A percentile compares a stretch with the other conserved stretches of the same genome.
These are phyloP conservation scores for Fagopyrum esculentum DNA, from an alignment of 148 eudicot species.

Conservation along the genomic window DNA sequence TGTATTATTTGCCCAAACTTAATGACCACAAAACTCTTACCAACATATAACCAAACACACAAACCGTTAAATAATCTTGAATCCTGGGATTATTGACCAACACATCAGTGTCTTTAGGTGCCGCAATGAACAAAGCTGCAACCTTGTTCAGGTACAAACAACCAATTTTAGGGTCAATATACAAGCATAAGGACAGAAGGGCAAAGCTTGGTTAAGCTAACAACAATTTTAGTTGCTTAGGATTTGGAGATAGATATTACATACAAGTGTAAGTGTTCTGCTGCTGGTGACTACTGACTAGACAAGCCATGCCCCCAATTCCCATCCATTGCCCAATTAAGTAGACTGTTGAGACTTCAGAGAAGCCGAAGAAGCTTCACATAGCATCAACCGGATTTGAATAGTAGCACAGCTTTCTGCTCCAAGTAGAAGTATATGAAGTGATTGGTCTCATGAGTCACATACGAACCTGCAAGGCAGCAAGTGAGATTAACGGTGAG, in stretches of 20 bases:
- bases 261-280: neutral
- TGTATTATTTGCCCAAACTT: too few species aligned
- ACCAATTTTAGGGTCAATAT: neutral
- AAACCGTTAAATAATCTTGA: neutral
- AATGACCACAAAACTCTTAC: neutral
- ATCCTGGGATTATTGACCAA: neutral
- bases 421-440: slow-evolving; percentile 93
- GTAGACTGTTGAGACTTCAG: neutral
- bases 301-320: slow-evolving; percentile 1
- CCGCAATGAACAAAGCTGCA: neutral
- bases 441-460: slow-evolving; percentile 94
- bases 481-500: neutral
- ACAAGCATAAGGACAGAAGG: slow-evolving; percentile 1
- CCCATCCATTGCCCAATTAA: neutral
- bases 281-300: neutral
- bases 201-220: neutral
- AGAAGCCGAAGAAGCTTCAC: neutral
- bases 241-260: slow-evolving; percentile 5
- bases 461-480: slow-evolving; percentile 61
- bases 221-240: neutral
- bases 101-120: neutral
- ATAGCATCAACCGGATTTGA: slow-evolving; percentile 66
- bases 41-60: neutral
- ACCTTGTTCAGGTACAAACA: neutral
- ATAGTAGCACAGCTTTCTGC: slow-evolving; percentile 70